These are phyloP conservation scores for Dictyostelium capitatum DNA, from an alignment of 78 protist genomes.

Conservation along the genomic window DNA sequence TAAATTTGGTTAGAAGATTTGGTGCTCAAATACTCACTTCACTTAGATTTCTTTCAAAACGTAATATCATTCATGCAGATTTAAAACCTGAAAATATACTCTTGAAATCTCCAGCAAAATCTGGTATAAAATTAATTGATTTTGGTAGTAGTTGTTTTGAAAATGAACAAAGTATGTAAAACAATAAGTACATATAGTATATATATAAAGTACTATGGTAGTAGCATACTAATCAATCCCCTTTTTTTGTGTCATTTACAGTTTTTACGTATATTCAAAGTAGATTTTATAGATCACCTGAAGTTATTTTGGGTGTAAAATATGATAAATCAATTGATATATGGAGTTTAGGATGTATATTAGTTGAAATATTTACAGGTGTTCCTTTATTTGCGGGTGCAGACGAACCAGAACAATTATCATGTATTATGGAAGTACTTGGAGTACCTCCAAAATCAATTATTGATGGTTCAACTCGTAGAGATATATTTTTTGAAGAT, in stretches of 20 bases:
- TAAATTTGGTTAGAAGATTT: slow-evolving; percentile 89
- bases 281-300: slow-evolving; percentile 97
- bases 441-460: slow-evolving; percentile 71
- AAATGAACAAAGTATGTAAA: slow-evolving; percentile 87
- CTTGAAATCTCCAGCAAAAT: slow-evolving; percentile 86
- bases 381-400: slow-evolving; percentile 96
- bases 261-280: slow-evolving; percentile 95
- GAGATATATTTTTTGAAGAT: slow-evolving; percentile 59
- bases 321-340: slow-evolving; percentile 97
- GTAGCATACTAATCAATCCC: background rate
- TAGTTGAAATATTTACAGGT: slow-evolving; percentile 96
- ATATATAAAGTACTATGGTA: background rate
- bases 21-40: slow-evolving; percentile 93
- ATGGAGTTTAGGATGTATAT: slow-evolving; percentile 99
- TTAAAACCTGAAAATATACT: slow-evolving; percentile 98
- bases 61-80: slow-evolving; percentile 98
- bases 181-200: background rate
- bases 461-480: slow-evolving; percentile 49
- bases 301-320: slow-evolving; percentile 94
- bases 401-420: slow-evolving; percentile 85
- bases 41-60: slow-evolving; percentile 81
- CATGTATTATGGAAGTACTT: slow-evolving; percentile 79
- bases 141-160: slow-evolving; percentile 96
- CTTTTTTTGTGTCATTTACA: slow-evolving; percentile 54
- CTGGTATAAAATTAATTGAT: slow-evolving; percentile 90